Percentiles rank a stretch among this genome's conserved stretches.
Conservation (phyloP, 2,329 filamentous ascomycete genomes). For the Akanthomyces lecanii region DNA sequence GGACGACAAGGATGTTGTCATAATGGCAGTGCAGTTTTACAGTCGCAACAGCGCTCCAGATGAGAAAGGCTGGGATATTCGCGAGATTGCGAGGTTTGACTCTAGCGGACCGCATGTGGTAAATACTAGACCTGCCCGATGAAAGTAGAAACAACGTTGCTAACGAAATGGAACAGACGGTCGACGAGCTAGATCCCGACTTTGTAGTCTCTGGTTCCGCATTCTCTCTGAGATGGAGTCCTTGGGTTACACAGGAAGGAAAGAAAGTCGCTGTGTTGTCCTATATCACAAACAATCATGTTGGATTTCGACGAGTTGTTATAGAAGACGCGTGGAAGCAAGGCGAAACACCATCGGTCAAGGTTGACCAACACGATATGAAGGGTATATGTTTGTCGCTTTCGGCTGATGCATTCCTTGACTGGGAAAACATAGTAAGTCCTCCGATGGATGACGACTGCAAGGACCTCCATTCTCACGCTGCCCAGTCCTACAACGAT, state of each 20-base stretch:
- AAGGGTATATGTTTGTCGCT: constrained; percentile 48
- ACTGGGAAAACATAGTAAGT: constrained; percentile 50
- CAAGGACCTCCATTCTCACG: constrained; percentile 18
- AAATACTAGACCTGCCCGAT: neutral
- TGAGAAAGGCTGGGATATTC: constrained; percentile 45
- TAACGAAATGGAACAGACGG: constrained; percentile 21
- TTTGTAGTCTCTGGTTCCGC: constrained; percentile 45
- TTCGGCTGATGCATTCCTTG: constrained; percentile 49
- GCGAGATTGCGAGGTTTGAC: constrained; percentile 47
- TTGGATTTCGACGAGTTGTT: constrained; percentile 51
- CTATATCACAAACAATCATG: constrained; percentile 47
- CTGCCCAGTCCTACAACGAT: constrained; percentile 39
- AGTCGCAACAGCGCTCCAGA: constrained; percentile 21
- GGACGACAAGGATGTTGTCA: constrained; percentile 45
- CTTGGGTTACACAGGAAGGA: constrained; percentile 40
- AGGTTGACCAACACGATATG: constrained; percentile 38
- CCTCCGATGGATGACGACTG: too few relatives aligned
- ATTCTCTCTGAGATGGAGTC: constrained; percentile 51
- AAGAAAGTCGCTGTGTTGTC: constrained; percentile 43
- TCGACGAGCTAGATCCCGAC: constrained; percentile 42
- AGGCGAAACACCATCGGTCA: constrained; percentile 34
- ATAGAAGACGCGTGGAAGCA: constrained; percentile 34
- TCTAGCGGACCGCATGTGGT: constrained; percentile 42
- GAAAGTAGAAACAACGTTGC: neutral
- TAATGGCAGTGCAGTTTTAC: constrained; percentile 46